These are phyloP conservation scores for Rhododendron simsii DNA, from an alignment of 148 eudicot species.

Conservation along the genomic window DNA sequence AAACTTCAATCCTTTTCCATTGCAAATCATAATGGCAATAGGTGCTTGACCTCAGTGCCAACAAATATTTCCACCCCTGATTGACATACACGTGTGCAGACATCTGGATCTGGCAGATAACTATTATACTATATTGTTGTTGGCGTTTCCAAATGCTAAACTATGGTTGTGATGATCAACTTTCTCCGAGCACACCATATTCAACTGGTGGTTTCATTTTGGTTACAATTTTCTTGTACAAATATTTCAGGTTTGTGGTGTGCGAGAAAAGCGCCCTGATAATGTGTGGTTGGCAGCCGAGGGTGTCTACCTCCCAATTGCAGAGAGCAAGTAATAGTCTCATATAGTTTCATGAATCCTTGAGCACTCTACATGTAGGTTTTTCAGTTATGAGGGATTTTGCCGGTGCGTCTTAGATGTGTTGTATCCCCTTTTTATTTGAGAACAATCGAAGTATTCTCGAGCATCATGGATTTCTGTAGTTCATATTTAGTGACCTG, in stretches of 20 bases:
- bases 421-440: neutral
- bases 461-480: neutral
- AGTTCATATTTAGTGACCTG: neutral
- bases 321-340: constrained; percentile 42
- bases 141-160: neutral
- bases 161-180: neutral
- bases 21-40: neutral
- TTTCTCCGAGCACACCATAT: neutral
- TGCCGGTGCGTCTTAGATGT: neutral
- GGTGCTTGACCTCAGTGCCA: neutral
- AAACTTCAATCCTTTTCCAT: neutral
- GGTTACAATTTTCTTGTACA: neutral
- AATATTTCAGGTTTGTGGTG: constrained; percentile 61
- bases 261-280: constrained; percentile 52
- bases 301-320: constrained; percentile 65
- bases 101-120: neutral
- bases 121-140: neutral
- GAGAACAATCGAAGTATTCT: neutral
- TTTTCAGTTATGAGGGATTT: neutral
- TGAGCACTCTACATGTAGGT: neutral
- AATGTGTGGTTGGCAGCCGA: constrained; percentile 76
- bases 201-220: neutral
- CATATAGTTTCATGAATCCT: neutral
- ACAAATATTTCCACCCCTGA: neutral
- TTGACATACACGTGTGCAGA: neutral